Conservation (phyloP, 495 filamentous ascomycete genomes). For the Thermochaetoides thermophila region DNA sequence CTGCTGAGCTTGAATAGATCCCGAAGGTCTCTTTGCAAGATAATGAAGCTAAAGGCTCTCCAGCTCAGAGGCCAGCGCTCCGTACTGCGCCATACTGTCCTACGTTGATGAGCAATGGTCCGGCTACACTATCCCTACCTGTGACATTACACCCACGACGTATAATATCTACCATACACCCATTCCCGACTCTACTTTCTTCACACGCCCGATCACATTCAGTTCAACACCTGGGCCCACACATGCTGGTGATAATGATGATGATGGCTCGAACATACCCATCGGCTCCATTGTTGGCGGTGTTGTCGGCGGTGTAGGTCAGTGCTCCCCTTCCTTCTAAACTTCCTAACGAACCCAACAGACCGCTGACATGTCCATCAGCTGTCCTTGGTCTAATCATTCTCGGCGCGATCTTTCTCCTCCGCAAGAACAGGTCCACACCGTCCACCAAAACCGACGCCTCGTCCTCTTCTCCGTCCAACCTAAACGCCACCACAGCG, state of each 20-base stretch:
- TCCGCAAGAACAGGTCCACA: slow-evolving; percentile 27
- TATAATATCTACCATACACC: neutral
- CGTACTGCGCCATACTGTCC: neutral
- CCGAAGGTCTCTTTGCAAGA: neutral
- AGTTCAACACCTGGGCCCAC: neutral
- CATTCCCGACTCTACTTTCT: neutral
- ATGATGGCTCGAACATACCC: slow-evolving; percentile 6
- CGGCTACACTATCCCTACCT: neutral
- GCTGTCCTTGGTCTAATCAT: slow-evolving; percentile 25
- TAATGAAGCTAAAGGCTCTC: neutral
- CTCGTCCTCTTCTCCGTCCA: neutral
- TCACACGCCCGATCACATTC: neutral
- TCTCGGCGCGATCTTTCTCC: slow-evolving; percentile 24
- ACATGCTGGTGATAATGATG: neutral
- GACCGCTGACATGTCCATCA: no score
- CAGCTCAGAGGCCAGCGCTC: neutral
- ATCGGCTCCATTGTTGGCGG: slow-evolving; percentile 33
- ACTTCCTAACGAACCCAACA: no score
- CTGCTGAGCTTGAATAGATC: neutral
- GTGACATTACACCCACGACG: neutral
- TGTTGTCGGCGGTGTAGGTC: slow-evolving; percentile 30
- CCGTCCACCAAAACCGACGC: slow-evolving; percentile 12
- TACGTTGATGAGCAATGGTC: neutral
- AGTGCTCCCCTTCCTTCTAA: neutral
- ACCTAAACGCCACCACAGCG: neutral